These are phyloP conservation scores for Albifimbria verrucaria DNA, from an alignment of 2,329 filamentous ascomycete genomes.

Conservation along the genomic window DNA sequence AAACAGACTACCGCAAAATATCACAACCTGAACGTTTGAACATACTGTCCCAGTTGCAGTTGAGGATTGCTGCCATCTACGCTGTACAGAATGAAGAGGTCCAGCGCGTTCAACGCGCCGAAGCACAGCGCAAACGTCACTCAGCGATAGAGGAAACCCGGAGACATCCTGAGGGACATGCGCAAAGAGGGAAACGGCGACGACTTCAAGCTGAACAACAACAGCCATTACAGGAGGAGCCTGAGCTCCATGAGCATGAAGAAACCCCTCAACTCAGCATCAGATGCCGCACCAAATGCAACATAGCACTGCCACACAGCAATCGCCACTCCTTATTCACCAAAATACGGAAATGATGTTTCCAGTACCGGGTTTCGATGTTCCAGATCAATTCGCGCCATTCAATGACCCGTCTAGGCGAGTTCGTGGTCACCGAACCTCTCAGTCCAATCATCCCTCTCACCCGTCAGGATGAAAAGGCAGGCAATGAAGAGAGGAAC, in stretches of 20 bases:
- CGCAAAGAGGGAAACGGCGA: slow-evolving; percentile 20
- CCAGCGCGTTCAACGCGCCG: slow-evolving; percentile 35
- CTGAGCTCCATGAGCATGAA: too few species aligned
- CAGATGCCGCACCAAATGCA: slow-evolving; percentile 15
- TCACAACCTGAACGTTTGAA: slow-evolving; percentile 35
- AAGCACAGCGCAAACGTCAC: slow-evolving; percentile 35
- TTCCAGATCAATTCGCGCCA: slow-evolving; percentile 23
- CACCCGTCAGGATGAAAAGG: too few species aligned
- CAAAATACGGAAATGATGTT: slow-evolving; percentile 21
- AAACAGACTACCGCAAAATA: slow-evolving; percentile 41
- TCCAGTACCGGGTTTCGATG: slow-evolving; percentile 22
- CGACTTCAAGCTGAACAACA: slow-evolving; percentile 19
- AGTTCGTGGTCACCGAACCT: slow-evolving; percentile 16
- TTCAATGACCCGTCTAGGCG: slow-evolving; percentile 26
- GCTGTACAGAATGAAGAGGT: slow-evolving; percentile 42
- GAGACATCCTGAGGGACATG: slow-evolving; percentile 19
- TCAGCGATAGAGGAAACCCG: slow-evolving; percentile 31
- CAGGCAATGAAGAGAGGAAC: too few species aligned
- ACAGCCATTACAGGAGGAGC: slow-evolving; percentile 11
- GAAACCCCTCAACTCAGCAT: slow-evolving; percentile 11
- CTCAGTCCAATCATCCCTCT: slow-evolving; percentile 10
- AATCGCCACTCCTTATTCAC: slow-evolving; percentile 23
- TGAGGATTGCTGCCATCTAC: slow-evolving; percentile 41
- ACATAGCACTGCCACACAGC: slow-evolving; percentile 21
- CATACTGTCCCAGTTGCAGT: slow-evolving; percentile 36